phyloP scores from a whole-genome alignment of 2,329 filamentous ascomycete genomes.

The Trichoderma sp. region DNA sequence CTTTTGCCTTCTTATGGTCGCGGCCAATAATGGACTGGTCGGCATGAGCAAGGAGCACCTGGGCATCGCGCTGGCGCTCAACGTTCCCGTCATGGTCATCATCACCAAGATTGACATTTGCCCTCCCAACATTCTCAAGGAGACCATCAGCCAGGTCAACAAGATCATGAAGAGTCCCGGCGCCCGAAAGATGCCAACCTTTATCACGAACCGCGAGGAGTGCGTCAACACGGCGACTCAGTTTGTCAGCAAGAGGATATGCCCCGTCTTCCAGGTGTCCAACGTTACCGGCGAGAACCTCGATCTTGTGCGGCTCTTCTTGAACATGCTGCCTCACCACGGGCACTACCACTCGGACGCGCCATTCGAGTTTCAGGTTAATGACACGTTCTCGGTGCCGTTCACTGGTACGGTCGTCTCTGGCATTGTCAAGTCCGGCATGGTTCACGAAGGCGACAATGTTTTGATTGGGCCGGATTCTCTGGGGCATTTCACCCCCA shows the following conservation, averaged over 20 bases:
- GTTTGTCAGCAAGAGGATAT: slow-evolving; percentile 93
- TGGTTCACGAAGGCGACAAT: slow-evolving; percentile 87
- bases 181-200: slow-evolving; percentile 92
- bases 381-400: slow-evolving; percentile 97
- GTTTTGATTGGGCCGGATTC: slow-evolving; percentile 90
- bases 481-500: slow-evolving; percentile 84
- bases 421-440: slow-evolving; percentile 85
- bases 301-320: slow-evolving; percentile 85
- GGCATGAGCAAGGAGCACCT: slow-evolving; percentile 99
- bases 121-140: slow-evolving; percentile 89
- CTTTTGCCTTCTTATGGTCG: slow-evolving; percentile 97
- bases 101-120: slow-evolving; percentile 99
- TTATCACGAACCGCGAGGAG: slow-evolving; percentile 88
- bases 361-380: slow-evolving; percentile 92
- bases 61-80: slow-evolving; percentile 89
- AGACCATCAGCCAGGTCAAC: slow-evolving; percentile 88
- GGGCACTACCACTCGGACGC: slow-evolving; percentile 88
- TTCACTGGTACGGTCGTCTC: slow-evolving; percentile 96
- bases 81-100: slow-evolving; percentile 96
- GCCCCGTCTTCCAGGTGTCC: slow-evolving; percentile 95
- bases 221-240: slow-evolving; percentile 95
- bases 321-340: slow-evolving; percentile 94
- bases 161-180: slow-evolving; percentile 94
- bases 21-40: slow-evolving; percentile 94
- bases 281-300: slow-evolving; percentile 94